Conservation (phyloP, 163 green algal genomes). For the Trebouxiophyceae sp. region DNA sequence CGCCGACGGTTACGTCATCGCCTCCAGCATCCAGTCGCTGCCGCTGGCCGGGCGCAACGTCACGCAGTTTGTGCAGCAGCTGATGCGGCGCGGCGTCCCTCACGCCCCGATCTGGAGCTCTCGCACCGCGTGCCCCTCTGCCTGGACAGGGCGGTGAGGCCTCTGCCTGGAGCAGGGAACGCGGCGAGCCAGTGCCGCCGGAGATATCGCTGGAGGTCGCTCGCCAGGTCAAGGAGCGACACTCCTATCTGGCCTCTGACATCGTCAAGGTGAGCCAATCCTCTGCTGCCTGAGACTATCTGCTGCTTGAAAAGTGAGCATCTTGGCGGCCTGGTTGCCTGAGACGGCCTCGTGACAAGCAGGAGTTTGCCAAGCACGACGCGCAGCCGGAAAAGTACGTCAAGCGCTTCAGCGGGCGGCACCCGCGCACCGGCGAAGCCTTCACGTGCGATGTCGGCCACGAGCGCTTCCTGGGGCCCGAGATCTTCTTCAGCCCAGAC, state of each 20-base stretch:
- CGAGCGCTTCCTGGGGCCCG: conserved; percentile 71
- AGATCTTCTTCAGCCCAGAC: conserved; percentile 73
- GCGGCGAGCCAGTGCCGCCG: conserved; percentile 52
- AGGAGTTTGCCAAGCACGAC: conserved; percentile 46
- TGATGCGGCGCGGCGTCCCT: conserved; percentile 39
- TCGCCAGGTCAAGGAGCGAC: conserved; percentile 57
- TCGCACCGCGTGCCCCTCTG: background rate
- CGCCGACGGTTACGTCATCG: conserved; percentile 69
- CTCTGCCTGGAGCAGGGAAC: conserved; percentile 26
- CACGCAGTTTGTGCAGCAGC: conserved; percentile 62
- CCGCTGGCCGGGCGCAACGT: conserved; percentile 63
- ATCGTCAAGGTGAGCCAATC: conserved; percentile 19
- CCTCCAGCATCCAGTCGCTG: conserved; percentile 44
- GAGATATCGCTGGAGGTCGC: conserved; percentile 61
- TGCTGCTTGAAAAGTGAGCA: no score
- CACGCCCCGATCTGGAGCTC: background rate
- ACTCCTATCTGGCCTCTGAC: conserved; percentile 49
- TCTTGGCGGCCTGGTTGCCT: no score
- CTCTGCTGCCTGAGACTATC: conserved; percentile 14
- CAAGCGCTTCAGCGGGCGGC: conserved; percentile 23
- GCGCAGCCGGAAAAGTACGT: conserved; percentile 34
- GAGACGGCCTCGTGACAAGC: no score
- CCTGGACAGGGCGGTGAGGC: no score
- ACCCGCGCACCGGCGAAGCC: conserved; percentile 23
- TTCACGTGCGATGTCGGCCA: conserved; percentile 39